Evolutionary conservation across 208 protist genomes (phyloP).

Genomic region (Sergeia podlipaevii): DNA sequence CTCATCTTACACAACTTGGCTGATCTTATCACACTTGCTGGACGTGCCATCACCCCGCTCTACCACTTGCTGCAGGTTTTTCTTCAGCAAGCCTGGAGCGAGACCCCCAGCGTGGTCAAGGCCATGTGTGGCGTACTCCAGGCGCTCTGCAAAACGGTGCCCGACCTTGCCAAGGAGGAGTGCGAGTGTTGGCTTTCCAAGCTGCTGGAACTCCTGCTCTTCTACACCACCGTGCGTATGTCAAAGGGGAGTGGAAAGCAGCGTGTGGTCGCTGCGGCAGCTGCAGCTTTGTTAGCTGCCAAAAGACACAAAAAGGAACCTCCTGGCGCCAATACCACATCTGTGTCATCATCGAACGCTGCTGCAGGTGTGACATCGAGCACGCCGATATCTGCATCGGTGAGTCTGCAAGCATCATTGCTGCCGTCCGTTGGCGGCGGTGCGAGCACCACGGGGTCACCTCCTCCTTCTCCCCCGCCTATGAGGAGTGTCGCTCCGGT

Average conservation of each 20-base stretch:
- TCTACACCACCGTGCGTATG: slow-evolving; percentile 15
- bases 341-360: too few relatives aligned
- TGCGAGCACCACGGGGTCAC: too few relatives aligned
- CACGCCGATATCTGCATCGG: too few relatives aligned
- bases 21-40: slow-evolving; percentile 44
- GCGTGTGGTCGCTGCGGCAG: too few relatives aligned
- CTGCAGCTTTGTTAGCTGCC: too few relatives aligned
- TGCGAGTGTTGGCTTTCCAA: slow-evolving; percentile 50
- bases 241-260: neutral
- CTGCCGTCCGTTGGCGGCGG: too few relatives aligned
- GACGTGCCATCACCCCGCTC: slow-evolving; percentile 51
- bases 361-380: too few relatives aligned
- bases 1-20: slow-evolving; percentile 37
- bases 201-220: slow-evolving; percentile 44
- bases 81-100: slow-evolving; percentile 48
- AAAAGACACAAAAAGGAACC: too few relatives aligned
- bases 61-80: slow-evolving; percentile 63
- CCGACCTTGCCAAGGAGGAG: slow-evolving; percentile 60
- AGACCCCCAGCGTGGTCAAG: slow-evolving; percentile 15
- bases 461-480: too few relatives aligned
- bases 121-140: slow-evolving; percentile 61
- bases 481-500: too few relatives aligned
- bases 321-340: too few relatives aligned
- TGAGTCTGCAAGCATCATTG: too few relatives aligned
- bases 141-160: slow-evolving; percentile 45